Base-by-base conservation (phyloP, 2,329 filamentous ascomycete species). In the Diplodia corticola region DNA sequence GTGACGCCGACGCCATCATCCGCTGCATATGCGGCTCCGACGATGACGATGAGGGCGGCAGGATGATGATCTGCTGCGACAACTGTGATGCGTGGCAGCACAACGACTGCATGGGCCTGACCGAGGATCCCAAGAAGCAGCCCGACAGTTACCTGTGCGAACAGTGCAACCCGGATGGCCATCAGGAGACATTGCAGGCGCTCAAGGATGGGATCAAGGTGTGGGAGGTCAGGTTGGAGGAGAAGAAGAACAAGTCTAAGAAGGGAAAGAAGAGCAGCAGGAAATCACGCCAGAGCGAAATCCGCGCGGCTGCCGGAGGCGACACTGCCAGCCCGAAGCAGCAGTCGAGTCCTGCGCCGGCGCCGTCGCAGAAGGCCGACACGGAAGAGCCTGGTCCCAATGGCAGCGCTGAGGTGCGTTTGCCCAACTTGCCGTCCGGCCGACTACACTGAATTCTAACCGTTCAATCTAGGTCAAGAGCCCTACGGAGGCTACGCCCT, bases 21-120 rank as follows among this genome's bases (percentile, higher is more conserved):
- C 90, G 94, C 71, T 99, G 94, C 78, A 91, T 97, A 59, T 99
- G 94, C 75, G 94, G 95, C 71, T 90, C 92, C 67, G 90, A 91
- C 71, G 90, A 93, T 70, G 91, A 93, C 68, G 91, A 94, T 71
- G 91, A 96, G 71, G 89, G 91, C 15, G 91, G 91, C 70, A 90
- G 95, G 72, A 89, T 93, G 63, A 98, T 96, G 93, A 97, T 99
- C 73, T 92, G 91, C 68, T 99, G 95, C 81, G 95, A 99, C 78
- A 87, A 86, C 54, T 99, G 95, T 79, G 88, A 88, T 57, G 94
- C 90, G 49, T 99, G 95, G 95, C 95, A 99, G 79, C 95, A 99
- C 79, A 97, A 97, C 74, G 89, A 96, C 69, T 99, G 95, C 76
- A 92, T 99, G 83, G 92, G 92, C 63, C 87, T 97, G 73, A 88